Evolutionary conservation across 2,329 filamentous ascomycete genomes (phyloP).

Genomic region (Teratosphaeria destructans): DNA sequence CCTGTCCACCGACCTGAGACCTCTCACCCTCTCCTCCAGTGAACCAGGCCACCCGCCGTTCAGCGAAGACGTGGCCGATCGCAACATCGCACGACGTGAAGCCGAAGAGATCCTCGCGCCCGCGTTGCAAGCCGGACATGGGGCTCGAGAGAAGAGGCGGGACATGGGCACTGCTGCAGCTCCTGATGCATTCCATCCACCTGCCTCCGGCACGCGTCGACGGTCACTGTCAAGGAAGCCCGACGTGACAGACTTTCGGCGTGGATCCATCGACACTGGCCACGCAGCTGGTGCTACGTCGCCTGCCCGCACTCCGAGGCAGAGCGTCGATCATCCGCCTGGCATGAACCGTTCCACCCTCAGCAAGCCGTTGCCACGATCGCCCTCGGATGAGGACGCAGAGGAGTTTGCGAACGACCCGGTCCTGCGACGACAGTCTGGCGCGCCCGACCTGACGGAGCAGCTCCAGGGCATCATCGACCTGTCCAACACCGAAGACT

Average conservation of each 20-base stretch:
- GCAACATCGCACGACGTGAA: slow-evolving; percentile 38
- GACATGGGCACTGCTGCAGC: neutral
- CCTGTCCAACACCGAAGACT: slow-evolving; percentile 29
- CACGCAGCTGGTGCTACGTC: neutral
- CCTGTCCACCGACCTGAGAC: slow-evolving; percentile 6
- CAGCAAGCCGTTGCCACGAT: slow-evolving; percentile 16
- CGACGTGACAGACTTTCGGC: slow-evolving; percentile 4
- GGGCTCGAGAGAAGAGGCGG: neutral
- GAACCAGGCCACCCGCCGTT: slow-evolving; percentile 25
- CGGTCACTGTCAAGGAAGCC: slow-evolving; percentile 4
- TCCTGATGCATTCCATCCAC: neutral
- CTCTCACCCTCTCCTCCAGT: neutral
- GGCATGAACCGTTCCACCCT: slow-evolving; percentile 7
- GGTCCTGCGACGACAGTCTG: neutral
- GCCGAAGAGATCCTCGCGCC: neutral
- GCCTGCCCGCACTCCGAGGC: neutral
- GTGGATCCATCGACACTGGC: neutral
- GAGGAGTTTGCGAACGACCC: slow-evolving; percentile 2
- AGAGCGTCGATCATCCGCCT: neutral
- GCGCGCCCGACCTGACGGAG: slow-evolving; percentile 4
- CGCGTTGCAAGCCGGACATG: neutral
- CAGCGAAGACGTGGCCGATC: slow-evolving; percentile 54
- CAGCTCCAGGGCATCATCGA: slow-evolving; percentile 23
- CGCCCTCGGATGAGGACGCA: slow-evolving; percentile 7
- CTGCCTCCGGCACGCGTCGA: neutral